A percentile compares a stretch with the other conserved stretches of the same genome.
phyloP scores from a whole-genome alignment of 768 basidiomycete genomes.

The Leccinellum luteum region DNA sequence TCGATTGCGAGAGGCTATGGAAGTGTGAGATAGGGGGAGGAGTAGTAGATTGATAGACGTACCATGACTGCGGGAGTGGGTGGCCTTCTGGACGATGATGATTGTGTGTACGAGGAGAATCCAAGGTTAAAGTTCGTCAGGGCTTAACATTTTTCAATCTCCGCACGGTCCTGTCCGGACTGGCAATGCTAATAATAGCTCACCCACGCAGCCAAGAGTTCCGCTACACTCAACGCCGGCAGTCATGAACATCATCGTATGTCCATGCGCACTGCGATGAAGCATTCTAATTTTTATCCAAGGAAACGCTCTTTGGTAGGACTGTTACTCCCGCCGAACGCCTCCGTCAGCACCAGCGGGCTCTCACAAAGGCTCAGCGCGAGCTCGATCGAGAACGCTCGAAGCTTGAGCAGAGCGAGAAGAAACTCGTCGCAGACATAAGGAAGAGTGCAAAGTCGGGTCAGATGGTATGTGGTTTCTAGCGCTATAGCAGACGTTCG shows the following conservation, averaged over 20 bases:
- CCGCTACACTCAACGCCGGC: constrained; percentile 16
- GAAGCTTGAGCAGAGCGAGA: constrained; percentile 95
- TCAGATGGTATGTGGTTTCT: constrained; percentile 67
- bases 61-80: constrained; percentile 19
- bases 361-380: constrained; percentile 94
- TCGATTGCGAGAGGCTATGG: constrained; percentile 93
- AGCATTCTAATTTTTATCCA: constrained; percentile 16
- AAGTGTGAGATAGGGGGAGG: constrained; percentile 6
- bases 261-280: background rate
- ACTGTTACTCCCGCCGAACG: constrained; percentile 95
- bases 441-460: constrained; percentile 95
- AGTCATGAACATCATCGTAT: constrained; percentile 78
- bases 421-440: constrained; percentile 93
- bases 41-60: background rate
- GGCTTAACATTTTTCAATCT: constrained; percentile 16
- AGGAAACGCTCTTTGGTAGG: constrained; percentile 96
- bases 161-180: constrained; percentile 18
- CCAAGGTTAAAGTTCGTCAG: constrained; percentile 26
- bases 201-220: constrained; percentile 2
- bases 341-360: constrained; percentile 93
- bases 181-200: constrained; percentile 1
- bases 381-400: constrained; percentile 94
- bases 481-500: constrained; percentile 4
- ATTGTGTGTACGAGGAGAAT: constrained; percentile 19
- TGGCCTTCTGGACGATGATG: constrained; percentile 18